These are phyloP conservation scores for Acacia crassicarpa DNA, from an alignment of 306 rosid species.

Conservation along the genomic window DNA sequence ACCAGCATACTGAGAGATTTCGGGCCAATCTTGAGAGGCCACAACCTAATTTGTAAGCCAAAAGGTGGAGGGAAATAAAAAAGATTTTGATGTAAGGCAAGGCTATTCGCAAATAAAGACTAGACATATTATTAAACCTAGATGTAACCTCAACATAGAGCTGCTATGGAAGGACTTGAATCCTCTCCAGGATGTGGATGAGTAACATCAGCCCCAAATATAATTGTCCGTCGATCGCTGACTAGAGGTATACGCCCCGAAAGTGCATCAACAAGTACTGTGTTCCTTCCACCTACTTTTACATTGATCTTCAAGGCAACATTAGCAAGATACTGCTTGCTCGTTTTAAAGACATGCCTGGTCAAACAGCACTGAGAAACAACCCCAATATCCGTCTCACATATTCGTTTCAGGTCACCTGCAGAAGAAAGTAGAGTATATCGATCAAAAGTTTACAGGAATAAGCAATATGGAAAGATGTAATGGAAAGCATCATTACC, in stretches of 20 bases:
- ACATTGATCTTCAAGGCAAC: slow-evolving; percentile 90
- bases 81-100: not conserved
- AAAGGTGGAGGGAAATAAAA: not conserved
- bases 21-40: slow-evolving; percentile 99
- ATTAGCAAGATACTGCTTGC: slow-evolving; percentile 87
- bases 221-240: slow-evolving; percentile 88
- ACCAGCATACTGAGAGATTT: slow-evolving; percentile 91
- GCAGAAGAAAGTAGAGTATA: slow-evolving; percentile 3
- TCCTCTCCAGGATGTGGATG: slow-evolving; percentile 99
- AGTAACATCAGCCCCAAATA: slow-evolving; percentile 97
- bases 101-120: not conserved
- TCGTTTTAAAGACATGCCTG: slow-evolving; percentile 75
- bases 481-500: slow-evolving; percentile 44
- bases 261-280: slow-evolving; percentile 85
- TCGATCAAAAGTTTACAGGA: not conserved
- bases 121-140: not conserved
- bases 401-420: slow-evolving; percentile 92
- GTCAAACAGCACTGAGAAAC: slow-evolving; percentile 96
- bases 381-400: slow-evolving; percentile 93
- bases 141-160: slow-evolving; percentile 47
- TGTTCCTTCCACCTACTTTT: slow-evolving; percentile 96
- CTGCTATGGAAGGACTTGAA: slow-evolving; percentile 95
- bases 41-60: slow-evolving; percentile 58
- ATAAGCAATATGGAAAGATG: not conserved
- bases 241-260: slow-evolving; percentile 88